These are phyloP conservation scores for Cryoendolithus antarcticus DNA, from an alignment of 2,329 filamentous ascomycete genomes.

Conservation along the genomic window DNA sequence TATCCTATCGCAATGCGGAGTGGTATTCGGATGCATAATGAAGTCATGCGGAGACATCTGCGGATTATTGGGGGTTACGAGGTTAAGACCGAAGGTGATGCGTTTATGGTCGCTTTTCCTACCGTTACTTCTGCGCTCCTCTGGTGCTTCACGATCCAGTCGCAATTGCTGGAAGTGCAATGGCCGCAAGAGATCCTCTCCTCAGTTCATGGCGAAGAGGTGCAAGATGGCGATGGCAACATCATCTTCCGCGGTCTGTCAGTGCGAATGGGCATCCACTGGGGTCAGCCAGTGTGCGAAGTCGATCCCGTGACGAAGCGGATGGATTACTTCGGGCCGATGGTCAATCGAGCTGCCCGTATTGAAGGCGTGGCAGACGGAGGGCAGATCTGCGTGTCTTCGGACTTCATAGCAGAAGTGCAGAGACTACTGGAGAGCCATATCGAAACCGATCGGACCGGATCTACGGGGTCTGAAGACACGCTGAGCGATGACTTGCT, in stretches of 20 bases:
- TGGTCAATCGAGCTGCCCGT: slow-evolving; percentile 94
- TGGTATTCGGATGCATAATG: slow-evolving; percentile 94
- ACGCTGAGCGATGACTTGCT: slow-evolving; percentile 63
- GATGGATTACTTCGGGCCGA: slow-evolving; percentile 99
- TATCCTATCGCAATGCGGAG: slow-evolving; percentile 92
- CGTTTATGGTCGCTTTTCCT: slow-evolving; percentile 97
- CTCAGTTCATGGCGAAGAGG: slow-evolving; percentile 70
- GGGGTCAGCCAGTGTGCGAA: slow-evolving; percentile 87
- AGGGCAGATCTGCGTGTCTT: slow-evolving; percentile 91
- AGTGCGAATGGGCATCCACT: slow-evolving; percentile 96
- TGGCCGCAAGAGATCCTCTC: slow-evolving; percentile 92
- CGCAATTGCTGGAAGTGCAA: slow-evolving; percentile 69
- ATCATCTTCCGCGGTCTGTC: slow-evolving; percentile 89
- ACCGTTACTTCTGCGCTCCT: slow-evolving; percentile 88
- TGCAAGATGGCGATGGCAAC: slow-evolving; percentile 71
- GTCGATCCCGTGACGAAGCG: slow-evolving; percentile 90
- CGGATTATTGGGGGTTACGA: slow-evolving; percentile 93
- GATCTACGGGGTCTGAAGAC: slow-evolving; percentile 59
- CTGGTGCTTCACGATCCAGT: slow-evolving; percentile 94
- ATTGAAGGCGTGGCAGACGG: slow-evolving; percentile 92
- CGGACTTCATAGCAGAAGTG: slow-evolving; percentile 93
- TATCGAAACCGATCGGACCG: slow-evolving; percentile 66
- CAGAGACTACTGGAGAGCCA: slow-evolving; percentile 82
- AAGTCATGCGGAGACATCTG: slow-evolving; percentile 86
- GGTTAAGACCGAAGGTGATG: slow-evolving; percentile 99